Conservation (phyloP, 257 asterid genomes). For the Verbascum thapsus region DNA sequence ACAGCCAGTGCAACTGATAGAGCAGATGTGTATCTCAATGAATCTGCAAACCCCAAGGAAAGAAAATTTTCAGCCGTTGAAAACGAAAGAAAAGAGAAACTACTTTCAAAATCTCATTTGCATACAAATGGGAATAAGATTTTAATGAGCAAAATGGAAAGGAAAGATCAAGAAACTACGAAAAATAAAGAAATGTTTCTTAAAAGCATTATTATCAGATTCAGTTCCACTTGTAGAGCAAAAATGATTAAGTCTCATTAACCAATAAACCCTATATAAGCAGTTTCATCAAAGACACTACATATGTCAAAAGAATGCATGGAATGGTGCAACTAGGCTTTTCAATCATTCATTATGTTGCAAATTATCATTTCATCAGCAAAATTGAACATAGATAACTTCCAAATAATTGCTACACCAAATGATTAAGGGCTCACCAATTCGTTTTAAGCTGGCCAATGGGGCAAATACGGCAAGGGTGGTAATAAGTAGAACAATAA, state of each 20-base stretch:
- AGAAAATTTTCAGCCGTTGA: conserved; percentile 28
- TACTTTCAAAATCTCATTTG: conserved; percentile 8
- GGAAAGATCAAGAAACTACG: too few relatives aligned
- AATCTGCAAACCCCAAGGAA: conserved; percentile 67
- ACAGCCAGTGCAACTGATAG: conserved; percentile 94
- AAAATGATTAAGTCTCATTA: too few relatives aligned
- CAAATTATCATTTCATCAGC: conserved; percentile 7
- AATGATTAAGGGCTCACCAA: conserved; percentile 54
- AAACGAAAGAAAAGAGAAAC: not conserved
- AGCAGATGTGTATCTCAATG: conserved; percentile 94
- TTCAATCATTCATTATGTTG: too few relatives aligned
- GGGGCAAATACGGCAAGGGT: conserved; percentile 85
- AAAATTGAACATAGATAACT: conserved; percentile 16
- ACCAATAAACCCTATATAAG: too few relatives aligned
- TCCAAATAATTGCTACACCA: conserved; percentile 4
- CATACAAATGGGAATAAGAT: too few relatives aligned
- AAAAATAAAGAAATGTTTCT: too few relatives aligned
- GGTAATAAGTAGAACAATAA: conserved; percentile 68
- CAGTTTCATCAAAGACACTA: too few relatives aligned
- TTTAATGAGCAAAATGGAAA: too few relatives aligned
- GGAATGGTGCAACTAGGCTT: too few relatives aligned
- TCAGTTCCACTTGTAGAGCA: too few relatives aligned
- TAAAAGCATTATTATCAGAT: too few relatives aligned
- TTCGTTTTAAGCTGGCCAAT: conserved; percentile 90
- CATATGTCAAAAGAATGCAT: too few relatives aligned